Conservation (phyloP, 1,284 basidiomycete genomes). For the Polyporus tsugae region DNA sequence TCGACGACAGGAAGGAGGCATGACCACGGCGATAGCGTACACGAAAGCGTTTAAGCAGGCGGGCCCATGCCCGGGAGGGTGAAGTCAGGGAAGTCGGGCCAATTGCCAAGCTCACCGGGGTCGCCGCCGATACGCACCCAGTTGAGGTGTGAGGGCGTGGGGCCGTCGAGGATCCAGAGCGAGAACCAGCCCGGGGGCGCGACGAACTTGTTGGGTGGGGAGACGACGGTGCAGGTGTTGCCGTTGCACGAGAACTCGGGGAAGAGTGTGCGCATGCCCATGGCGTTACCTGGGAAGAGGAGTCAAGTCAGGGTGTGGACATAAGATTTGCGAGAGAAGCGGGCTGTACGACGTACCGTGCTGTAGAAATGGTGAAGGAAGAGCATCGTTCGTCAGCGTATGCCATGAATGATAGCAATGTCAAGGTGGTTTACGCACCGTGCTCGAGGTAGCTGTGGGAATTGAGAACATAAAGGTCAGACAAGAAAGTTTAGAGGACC, state of each 20-base stretch:
- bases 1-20: not conserved
- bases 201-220: slow-evolving; percentile 71
- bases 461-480: slow-evolving; percentile 17
- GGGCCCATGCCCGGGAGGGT: slow-evolving; percentile 58
- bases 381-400: not conserved
- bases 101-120: slow-evolving; percentile 69
- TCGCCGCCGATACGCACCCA: slow-evolving; percentile 83
- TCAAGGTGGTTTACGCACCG: slow-evolving; percentile 49
- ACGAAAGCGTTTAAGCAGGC: slow-evolving; percentile 15
- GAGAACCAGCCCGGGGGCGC: slow-evolving; percentile 82
- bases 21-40: not conserved
- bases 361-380: slow-evolving; percentile 13
- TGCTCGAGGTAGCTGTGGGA: slow-evolving; percentile 69
- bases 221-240: slow-evolving; percentile 69
- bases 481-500: not conserved
- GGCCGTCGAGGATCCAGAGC: slow-evolving; percentile 75
- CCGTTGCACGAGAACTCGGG: slow-evolving; percentile 70
- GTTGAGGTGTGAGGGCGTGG: slow-evolving; percentile 73
- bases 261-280: slow-evolving; percentile 76
- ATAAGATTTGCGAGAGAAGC: not conserved
- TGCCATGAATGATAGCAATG: not conserved
- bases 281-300: slow-evolving; percentile 61
- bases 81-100: slow-evolving; percentile 73
- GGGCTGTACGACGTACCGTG: slow-evolving; percentile 21
- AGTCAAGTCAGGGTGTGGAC: not conserved